Conservation (phyloP, 2,329 filamentous ascomycete species). For the Herpotrichia juniperi region DNA sequence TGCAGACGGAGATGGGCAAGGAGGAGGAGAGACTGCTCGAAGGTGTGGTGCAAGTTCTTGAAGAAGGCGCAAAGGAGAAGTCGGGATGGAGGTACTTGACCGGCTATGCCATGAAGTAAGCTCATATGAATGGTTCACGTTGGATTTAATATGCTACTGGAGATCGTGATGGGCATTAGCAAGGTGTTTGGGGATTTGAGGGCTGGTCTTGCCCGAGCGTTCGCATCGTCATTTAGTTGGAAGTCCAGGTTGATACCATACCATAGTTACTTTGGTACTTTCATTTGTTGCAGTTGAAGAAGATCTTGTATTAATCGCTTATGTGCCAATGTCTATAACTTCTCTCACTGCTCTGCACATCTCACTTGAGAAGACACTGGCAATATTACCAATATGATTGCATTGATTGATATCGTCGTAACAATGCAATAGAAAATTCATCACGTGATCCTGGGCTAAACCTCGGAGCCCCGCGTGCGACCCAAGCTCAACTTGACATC, state of each 20-base stretch:
- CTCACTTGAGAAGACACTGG: no score
- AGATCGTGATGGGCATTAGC: slow-evolving; percentile 14
- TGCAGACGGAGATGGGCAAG: slow-evolving; percentile 85
- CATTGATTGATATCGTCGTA: no score
- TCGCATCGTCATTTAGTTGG: slow-evolving; percentile 12
- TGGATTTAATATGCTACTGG: slow-evolving; percentile 6
- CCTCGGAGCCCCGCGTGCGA: slow-evolving; percentile 12
- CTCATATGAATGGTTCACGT: slow-evolving; percentile 13
- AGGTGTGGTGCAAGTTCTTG: slow-evolving; percentile 62
- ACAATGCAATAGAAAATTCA: not conserved
- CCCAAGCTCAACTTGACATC: not conserved
- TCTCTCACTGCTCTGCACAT: no score
- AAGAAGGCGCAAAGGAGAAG: slow-evolving; percentile 64
- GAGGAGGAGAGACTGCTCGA: slow-evolving; percentile 59
- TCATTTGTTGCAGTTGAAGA: slow-evolving; percentile 28
- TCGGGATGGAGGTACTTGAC: slow-evolving; percentile 66
- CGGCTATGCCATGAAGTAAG: slow-evolving; percentile 53
- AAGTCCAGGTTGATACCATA: slow-evolving; percentile 30
- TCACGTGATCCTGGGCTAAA: slow-evolving; percentile 25
- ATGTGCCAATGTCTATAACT: no score
- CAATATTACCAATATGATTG: no score
- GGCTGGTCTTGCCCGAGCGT: not conserved
- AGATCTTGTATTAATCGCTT: slow-evolving; percentile 20
- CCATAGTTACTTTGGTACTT: slow-evolving; percentile 20
- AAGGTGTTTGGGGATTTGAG: slow-evolving; percentile 25